Evolutionary conservation across 2,329 filamentous ascomycete species (phyloP), one percentile per base, ranked within the genome.

Genomic region (Fusarium sp.): DNA sequence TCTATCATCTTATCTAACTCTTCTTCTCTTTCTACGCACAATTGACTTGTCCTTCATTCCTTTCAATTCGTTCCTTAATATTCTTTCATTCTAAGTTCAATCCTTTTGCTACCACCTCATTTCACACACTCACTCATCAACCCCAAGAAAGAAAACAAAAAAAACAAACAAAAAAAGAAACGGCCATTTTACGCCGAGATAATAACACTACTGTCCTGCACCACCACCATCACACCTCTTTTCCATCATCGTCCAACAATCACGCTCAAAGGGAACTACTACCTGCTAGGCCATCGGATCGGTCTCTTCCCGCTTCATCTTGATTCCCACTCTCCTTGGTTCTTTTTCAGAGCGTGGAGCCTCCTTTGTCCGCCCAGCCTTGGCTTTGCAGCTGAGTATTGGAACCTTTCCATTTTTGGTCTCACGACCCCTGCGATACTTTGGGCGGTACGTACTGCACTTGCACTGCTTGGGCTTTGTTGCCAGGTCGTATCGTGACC

Each of bases 11-110:
- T 57, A 51, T 14, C 47, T 51, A 34, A 34, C 48, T 51, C 22
- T 34, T 34, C 48, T 51, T 51, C 22, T 51, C 48, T 51, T 51
- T 34, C 48, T 61, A 32, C 58, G 41, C 52, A 69, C 72, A 74
- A 69, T 69, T 72, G 67, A 69, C 56, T 69, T 72, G 68, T 73
- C 63, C 47, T 62, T 56, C 72, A 72, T 74, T 74, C 59, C 68
- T 62, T 74, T 74, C 67, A 34, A 52, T 39, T 47, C 71, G 41
- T 45, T 74, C 62, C 48, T 72, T 66, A n/a, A 36, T 36, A 52
- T 34, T 20, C 28, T 56, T 62, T 26, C 34, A 38, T 67, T 57
- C 42, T 60, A 59, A 57, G 30, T 38, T 47, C 55, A 34, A 52
- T 63, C 62, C 42, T 41, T 42, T 57, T 36, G 48, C 58, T 68